Percentiles rank a stretch among this genome's conserved stretches.
Conservation (phyloP, 164 flowering plant genomes). For the Kingdonia uniflora region DNA sequence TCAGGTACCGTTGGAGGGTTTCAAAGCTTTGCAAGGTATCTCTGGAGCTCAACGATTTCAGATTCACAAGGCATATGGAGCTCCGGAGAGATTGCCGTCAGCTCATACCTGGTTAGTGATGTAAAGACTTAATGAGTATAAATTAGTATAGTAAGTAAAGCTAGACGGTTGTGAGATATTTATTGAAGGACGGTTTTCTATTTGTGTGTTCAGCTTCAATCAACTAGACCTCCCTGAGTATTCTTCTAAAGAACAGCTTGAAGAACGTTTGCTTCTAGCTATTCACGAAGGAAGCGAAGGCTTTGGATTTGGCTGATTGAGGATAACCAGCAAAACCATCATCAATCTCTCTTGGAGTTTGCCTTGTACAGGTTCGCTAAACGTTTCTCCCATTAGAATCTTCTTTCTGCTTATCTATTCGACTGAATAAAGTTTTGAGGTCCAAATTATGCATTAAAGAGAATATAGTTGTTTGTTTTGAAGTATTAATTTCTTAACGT, state of each 20-base stretch:
- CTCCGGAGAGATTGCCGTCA: constrained; percentile 87
- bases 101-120: constrained; percentile 89
- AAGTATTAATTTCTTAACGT: too few relatives aligned
- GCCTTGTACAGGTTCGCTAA: constrained; percentile 36
- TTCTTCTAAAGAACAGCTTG: constrained; percentile 75
- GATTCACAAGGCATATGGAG: constrained; percentile 98
- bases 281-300: constrained; percentile 99
- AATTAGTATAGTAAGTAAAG: too few relatives aligned
- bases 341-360: constrained; percentile 6
- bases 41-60: constrained; percentile 95
- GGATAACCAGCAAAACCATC: constrained; percentile 8
- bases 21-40: constrained; percentile 89
- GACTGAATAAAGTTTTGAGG: too few relatives aligned
- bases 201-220: constrained; percentile 80
- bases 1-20: constrained; percentile 96
- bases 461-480: too few relatives aligned
- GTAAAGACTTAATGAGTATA: too few relatives aligned
- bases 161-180: too few relatives aligned
- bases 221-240: constrained; percentile 96
- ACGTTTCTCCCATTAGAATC: too few relatives aligned
- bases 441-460: too few relatives aligned
- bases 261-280: constrained; percentile 87
- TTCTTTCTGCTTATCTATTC: too few relatives aligned
- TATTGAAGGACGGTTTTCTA: not conserved
- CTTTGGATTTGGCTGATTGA: constrained; percentile 77